phyloP scores from a whole-genome alignment of 208 protist species.

The Herpetomonas samuelpessoai region DNA sequence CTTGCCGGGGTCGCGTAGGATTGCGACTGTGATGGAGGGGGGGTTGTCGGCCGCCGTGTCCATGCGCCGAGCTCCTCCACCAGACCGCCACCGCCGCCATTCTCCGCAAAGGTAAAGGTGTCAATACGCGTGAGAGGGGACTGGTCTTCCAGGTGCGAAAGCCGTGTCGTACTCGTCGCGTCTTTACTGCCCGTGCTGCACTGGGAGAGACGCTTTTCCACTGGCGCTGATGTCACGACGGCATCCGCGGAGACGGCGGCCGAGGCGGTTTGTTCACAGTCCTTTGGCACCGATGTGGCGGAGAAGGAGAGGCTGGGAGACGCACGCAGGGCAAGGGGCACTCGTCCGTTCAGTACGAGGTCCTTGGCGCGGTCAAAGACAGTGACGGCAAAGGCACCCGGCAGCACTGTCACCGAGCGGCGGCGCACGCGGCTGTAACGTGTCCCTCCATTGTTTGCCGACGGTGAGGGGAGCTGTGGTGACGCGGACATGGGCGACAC shows the following conservation, averaged over 20 bases:
- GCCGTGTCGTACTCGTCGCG: too few species aligned
- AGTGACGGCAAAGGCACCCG: slow-evolving; percentile 18
- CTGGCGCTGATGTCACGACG: too few species aligned
- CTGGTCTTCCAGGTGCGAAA: too few species aligned
- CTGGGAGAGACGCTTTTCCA: too few species aligned
- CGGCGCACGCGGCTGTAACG: background rate
- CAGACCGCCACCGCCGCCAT: background rate
- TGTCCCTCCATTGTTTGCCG: background rate
- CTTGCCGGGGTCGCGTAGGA: background rate
- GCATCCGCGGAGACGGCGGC: too few species aligned
- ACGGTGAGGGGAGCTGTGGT: background rate
- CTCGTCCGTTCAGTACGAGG: background rate
- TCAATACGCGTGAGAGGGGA: background rate
- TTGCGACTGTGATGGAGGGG: background rate
- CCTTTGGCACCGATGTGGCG: background rate
- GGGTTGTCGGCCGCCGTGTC: too few species aligned
- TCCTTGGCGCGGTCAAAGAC: slow-evolving; percentile 5
- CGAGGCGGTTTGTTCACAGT: too few species aligned
- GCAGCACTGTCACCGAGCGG: slow-evolving; percentile 5
- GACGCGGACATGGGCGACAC: background rate
- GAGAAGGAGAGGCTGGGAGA: background rate
- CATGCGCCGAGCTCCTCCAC: background rate
- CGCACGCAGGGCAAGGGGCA: background rate
- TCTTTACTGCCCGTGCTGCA: too few species aligned
- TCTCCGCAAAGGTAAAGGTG: background rate